phyloP scores from a whole-genome alignment of 306 rosid genomes.

The Acacia melanoxylon region DNA sequence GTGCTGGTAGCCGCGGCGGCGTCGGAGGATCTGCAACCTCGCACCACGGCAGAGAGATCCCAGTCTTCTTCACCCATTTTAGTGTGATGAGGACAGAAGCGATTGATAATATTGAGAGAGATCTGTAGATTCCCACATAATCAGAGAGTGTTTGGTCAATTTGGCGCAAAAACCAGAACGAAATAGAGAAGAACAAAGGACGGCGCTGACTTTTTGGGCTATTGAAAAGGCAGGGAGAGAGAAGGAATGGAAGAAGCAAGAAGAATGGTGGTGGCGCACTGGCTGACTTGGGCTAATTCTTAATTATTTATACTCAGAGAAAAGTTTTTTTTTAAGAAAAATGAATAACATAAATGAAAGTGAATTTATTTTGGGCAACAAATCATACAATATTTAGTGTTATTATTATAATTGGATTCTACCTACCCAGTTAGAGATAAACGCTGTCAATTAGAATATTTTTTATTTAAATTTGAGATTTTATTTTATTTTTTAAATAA shows the following conservation, averaged over 20 bases:
- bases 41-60: slow-evolving; percentile 79
- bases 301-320: slow-evolving; percentile 44
- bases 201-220: slow-evolving; percentile 62
- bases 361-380: not conserved
- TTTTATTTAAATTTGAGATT: not conserved
- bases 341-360: not conserved
- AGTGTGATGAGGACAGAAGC: not conserved
- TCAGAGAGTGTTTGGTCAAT: not conserved
- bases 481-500: not conserved
- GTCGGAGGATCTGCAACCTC: slow-evolving; percentile 48
- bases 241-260: not conserved
- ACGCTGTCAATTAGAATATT: not conserved
- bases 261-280: slow-evolving; percentile 49
- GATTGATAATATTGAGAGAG: not conserved
- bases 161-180: not conserved
- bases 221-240: slow-evolving; percentile 24
- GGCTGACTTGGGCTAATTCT: slow-evolving; percentile 39
- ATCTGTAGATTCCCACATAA: slow-evolving; percentile 8
- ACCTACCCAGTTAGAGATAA: not conserved
- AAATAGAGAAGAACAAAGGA: slow-evolving; percentile 30
- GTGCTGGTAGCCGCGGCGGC: not conserved
- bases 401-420: not conserved
- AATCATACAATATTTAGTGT: not conserved
- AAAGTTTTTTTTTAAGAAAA: not conserved
- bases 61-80: slow-evolving; percentile 64